Conservation (phyloP, 2,329 filamentous ascomycete genomes). For the Nannizziopsis barbatae region DNA sequence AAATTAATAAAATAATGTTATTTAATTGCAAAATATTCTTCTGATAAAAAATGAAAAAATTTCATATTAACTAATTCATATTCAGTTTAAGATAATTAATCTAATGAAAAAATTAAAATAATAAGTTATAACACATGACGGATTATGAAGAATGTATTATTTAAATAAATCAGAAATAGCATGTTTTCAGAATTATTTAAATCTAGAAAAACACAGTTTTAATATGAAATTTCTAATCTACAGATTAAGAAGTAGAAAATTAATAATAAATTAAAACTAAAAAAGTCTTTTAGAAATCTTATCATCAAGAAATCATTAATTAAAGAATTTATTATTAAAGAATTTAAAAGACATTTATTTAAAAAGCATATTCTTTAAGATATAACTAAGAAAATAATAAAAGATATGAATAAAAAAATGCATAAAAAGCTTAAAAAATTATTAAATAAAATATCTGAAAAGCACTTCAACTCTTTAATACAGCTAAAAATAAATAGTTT, state of each 20-base stretch:
- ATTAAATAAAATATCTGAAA: slow-evolving; percentile 21
- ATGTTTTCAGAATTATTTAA: slow-evolving; percentile 32
- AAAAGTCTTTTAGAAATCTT: slow-evolving; percentile 15
- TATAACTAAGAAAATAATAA: no score
- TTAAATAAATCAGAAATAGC: slow-evolving; percentile 35
- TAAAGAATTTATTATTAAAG: no score
- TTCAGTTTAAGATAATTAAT: slow-evolving; percentile 29
- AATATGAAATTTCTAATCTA: slow-evolving; percentile 23
- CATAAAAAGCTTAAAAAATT: no score
- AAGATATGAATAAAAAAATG: no score
- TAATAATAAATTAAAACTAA: slow-evolving; percentile 29
- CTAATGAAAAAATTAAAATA: slow-evolving; percentile 24
- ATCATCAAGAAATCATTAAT: no score
- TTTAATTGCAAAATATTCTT: slow-evolving; percentile 33
- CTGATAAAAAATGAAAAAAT: slow-evolving; percentile 27
- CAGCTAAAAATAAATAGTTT: slow-evolving; percentile 16
- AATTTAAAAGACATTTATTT: no score
- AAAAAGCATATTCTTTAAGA: no score
- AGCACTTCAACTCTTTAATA: slow-evolving; percentile 16
- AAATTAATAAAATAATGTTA: slow-evolving; percentile 31
- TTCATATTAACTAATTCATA: slow-evolving; percentile 32
- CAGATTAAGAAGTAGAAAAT: slow-evolving; percentile 37
- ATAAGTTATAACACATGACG: slow-evolving; percentile 19
- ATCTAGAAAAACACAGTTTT: slow-evolving; percentile 25
- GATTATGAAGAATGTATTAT: slow-evolving; percentile 17